phyloP scores from a whole-genome alignment of 441 rosid genomes.

The Manihot esculenta region DNA sequence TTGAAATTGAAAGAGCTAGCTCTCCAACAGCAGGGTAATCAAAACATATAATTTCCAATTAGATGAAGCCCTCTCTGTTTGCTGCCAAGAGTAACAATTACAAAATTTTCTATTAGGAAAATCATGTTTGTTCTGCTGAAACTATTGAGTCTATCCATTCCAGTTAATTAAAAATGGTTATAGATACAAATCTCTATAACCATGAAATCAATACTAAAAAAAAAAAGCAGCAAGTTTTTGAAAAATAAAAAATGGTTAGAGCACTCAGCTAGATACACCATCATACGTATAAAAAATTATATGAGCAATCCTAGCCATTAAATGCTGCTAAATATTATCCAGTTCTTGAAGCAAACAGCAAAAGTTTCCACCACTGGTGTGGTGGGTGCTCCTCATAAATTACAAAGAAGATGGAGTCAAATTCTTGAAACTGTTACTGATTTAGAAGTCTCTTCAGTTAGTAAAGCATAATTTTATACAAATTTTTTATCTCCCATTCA shows the following conservation, averaged over 20 bases:
- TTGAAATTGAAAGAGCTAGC: too few relatives aligned
- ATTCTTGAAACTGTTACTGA: neutral
- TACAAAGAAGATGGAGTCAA: too few relatives aligned
- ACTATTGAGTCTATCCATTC: slow-evolving; percentile 16
- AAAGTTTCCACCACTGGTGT: neutral
- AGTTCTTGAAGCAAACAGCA: slow-evolving; percentile 14
- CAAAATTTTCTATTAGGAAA: slow-evolving; percentile 1
- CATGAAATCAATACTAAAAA: slow-evolving; percentile 12
- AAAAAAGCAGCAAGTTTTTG: neutral
- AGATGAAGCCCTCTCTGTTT: neutral
- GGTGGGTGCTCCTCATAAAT: too few relatives aligned
- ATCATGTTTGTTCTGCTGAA: slow-evolving; percentile 9
- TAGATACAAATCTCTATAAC: slow-evolving; percentile 9
- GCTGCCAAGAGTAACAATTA: slow-evolving; percentile 7
- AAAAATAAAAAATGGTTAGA: neutral
- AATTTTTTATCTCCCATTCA: slow-evolving; percentile 56
- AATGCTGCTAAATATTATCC: slow-evolving; percentile 18
- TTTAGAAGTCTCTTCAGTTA: neutral
- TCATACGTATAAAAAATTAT: slow-evolving; percentile 5
- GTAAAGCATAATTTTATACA: neutral
- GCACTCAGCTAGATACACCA: slow-evolving; percentile 18
- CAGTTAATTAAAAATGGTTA: slow-evolving; percentile 15
- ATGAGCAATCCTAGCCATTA: slow-evolving; percentile 13
- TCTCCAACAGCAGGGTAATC: too few relatives aligned
- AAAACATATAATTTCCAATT: too few relatives aligned